Base-by-base conservation (phyloP, 441 rosid species). In the Adansonia gregorii region DNA sequence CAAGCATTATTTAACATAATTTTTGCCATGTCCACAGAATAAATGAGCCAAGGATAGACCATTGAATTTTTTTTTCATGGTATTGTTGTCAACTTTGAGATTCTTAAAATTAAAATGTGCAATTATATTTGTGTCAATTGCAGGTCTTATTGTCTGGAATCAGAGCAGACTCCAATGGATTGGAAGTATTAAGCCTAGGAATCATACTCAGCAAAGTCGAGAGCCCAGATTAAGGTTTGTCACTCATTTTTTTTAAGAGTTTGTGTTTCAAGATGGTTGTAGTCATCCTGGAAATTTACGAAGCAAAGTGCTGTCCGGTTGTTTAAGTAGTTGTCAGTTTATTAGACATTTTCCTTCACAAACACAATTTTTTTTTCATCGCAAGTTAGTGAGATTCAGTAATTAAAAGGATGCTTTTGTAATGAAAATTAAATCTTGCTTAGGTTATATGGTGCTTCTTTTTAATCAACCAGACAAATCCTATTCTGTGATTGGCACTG, bases 141-240 rank as follows among this genome's bases (percentile, higher is more conserved):
- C 82, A 87, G 89, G 87, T 31, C 80, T 84, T 70, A 77, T 81
- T 56, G 72, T 79, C 65, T 87, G 87, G 87, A 87, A 83, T 60
- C 84, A 87, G 68, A 73, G 73, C 61, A 84, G 89, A 82, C 80
- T 81, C 56, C 81, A 85, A 72, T 87, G 89, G 89, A 65, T 78
- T 73, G 83, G 81, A 81, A 79, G 70, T 76, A 78, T 73, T 39
- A 80, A 35, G 46, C 61, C 87, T 19, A 65, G 64, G 76, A 72
- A 71, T 55, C 82, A 43, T 78, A 60, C 70, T 67, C 74, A 76
- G 55, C 80, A 75, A 72, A 78, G 74, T 52, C 66, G 80, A 64
- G 75, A 72, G 22, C 64, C 75, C 31, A 68, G 74, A 41, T 72
- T 81, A 79, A 79, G 89, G 93, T 88, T 65, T 51, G 49, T 77